Conservation (phyloP, 2,329 filamentous ascomycete species). For the Apiospora sp. region DNA sequence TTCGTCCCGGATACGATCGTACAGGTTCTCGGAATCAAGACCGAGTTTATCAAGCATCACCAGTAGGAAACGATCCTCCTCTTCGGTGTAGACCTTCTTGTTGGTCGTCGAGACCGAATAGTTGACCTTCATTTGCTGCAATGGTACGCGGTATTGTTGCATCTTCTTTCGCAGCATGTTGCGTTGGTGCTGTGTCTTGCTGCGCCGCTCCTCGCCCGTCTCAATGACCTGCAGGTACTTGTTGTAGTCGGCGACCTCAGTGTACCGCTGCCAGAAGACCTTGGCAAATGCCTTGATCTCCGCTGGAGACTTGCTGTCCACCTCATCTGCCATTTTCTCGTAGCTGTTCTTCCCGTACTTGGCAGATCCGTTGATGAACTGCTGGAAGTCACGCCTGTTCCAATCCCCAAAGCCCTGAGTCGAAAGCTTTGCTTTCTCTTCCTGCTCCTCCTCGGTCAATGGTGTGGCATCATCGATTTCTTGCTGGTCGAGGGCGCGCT, state of each 20-base stretch:
- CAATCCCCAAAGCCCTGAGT: conserved; percentile 89
- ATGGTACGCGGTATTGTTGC: conserved; percentile 92
- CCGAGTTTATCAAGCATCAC: conserved; percentile 93
- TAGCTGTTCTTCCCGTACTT: conserved; percentile 91
- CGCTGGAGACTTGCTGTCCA: conserved; percentile 85
- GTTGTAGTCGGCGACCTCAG: conserved; percentile 85
- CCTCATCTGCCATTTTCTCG: conserved; percentile 83
- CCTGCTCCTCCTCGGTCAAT: conserved; percentile 87
- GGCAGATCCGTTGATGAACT: conserved; percentile 94
- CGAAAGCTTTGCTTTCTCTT: conserved; percentile 83
- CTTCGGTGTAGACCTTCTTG: conserved; percentile 99
- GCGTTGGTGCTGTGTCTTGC: conserved; percentile 89
- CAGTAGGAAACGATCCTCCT: conserved; percentile 94
- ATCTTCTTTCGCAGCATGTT: conserved; percentile 96
- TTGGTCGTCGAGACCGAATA: conserved; percentile 99
- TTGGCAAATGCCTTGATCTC: conserved; percentile 93
- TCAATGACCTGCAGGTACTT: conserved; percentile 92
- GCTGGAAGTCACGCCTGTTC: conserved; percentile 98
- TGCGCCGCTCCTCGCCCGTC: conserved; percentile 87
- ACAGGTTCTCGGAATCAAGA: conserved; percentile 88
- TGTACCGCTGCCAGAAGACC: conserved; percentile 95
- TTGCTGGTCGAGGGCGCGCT: conserved; percentile 85
- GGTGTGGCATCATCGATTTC: conserved; percentile 93
- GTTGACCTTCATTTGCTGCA: conserved; percentile 98
- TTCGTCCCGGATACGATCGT: conserved; percentile 95